A percentile compares a stretch with the other conserved stretches of the same genome.
phyloP scores from a whole-genome alignment of 2,329 filamentous ascomycete species.

The Colletotrichum melonis region DNA sequence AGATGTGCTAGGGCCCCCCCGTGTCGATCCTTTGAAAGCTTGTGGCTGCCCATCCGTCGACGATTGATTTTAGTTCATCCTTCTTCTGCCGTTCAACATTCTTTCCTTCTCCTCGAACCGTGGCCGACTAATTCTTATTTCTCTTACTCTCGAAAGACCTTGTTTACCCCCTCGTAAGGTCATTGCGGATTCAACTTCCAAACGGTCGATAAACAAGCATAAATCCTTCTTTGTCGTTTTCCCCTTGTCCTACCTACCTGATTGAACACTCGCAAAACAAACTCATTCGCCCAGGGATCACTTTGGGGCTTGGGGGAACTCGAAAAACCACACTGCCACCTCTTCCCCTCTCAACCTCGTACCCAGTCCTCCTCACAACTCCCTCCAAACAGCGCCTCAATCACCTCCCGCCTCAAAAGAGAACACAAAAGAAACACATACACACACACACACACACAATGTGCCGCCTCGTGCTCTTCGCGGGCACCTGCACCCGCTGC shows the following conservation, averaged over 20 bases:
- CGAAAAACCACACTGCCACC: background rate
- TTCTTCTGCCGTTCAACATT: background rate
- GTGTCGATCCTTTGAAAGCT: constrained; percentile 6
- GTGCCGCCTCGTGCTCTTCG: constrained; percentile 60
- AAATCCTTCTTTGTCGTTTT: background rate
- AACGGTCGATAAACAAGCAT: background rate
- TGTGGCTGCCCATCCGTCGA: background rate
- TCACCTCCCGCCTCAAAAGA: background rate
- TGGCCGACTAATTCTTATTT: background rate
- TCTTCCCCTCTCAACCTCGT: background rate
- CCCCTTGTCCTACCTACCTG: background rate
- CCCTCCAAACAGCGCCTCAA: background rate
- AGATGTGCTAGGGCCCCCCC: constrained; percentile 6
- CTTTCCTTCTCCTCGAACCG: background rate
- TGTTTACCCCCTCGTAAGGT: background rate
- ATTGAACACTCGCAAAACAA: background rate
- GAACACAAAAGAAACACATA: background rate
- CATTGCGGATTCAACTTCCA: background rate
- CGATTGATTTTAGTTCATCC: background rate
- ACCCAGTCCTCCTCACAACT: background rate
- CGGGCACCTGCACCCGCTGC: constrained; percentile 57
- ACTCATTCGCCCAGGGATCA: background rate
- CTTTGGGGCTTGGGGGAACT: background rate
- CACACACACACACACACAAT: constrained; percentile 42
- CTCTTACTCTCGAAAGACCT: no score